Percentiles rank a stretch among this genome's conserved stretches.
phyloP scores from a whole-genome alignment of 2,329 filamentous ascomycete genomes.

The Aspergillus pseudoglaucus region DNA sequence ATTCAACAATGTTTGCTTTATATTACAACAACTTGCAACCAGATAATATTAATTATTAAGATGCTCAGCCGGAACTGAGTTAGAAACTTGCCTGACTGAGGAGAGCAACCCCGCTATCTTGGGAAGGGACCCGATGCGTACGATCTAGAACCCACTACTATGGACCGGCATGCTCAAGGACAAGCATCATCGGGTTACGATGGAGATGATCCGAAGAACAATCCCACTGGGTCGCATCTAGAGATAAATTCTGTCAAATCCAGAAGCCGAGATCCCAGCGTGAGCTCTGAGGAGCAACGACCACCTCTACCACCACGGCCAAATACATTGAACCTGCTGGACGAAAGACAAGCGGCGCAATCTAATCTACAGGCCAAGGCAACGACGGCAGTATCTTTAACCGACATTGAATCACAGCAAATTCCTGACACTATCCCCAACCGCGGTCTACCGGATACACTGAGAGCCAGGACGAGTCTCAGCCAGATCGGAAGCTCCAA shows the following conservation, averaged over 20 bases:
- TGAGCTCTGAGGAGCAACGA: conserved; percentile 28
- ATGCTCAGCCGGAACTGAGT: not conserved
- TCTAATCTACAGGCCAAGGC: conserved; percentile 53
- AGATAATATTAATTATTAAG: not conserved
- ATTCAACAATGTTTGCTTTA: not conserved
- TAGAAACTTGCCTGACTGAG: not conserved
- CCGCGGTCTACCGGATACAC: conserved; percentile 21
- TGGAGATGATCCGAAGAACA: not conserved
- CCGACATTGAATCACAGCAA: conserved; percentile 71
- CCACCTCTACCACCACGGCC: conserved; percentile 45
- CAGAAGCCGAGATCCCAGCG: conserved; percentile 11
- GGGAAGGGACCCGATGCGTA: not conserved
- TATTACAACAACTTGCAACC: not conserved
- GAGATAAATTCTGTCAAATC: conserved; percentile 12
- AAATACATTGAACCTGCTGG: conserved; percentile 30
- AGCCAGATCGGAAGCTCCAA: conserved; percentile 40
- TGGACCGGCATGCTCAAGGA: not conserved
- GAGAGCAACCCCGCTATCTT: not conserved
- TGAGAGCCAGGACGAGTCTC: conserved; percentile 30
- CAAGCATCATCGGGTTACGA: conserved; percentile 1
- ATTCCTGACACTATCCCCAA: conserved; percentile 60
- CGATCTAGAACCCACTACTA: not conserved
- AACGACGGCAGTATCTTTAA: conserved; percentile 76
- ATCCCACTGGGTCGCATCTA: not conserved
- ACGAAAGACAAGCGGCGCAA: conserved; percentile 27